phyloP scores from a whole-genome alignment of 345 rosid species.

The Bruguiera parviflora region DNA sequence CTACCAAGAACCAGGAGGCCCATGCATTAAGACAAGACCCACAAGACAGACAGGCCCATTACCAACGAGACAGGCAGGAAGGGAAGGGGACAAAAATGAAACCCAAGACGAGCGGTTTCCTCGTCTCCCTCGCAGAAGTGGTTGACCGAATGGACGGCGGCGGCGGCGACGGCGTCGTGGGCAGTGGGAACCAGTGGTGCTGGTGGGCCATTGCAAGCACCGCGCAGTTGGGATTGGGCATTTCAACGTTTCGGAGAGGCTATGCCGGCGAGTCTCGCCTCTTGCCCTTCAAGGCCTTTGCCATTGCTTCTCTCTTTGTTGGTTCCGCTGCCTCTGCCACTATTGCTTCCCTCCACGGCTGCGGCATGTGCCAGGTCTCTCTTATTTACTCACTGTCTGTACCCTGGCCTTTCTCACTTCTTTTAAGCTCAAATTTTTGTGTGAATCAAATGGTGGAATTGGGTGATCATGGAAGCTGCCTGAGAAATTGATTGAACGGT shows the following conservation, averaged over 20 bases:
- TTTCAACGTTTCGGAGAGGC: constrained; percentile 46
- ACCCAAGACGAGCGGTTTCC: too few species aligned
- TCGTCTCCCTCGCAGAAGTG: not conserved
- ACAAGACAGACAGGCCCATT: too few species aligned
- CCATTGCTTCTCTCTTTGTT: constrained; percentile 58
- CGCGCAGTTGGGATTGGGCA: constrained; percentile 45
- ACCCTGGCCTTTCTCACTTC: not conserved
- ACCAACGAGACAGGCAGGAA: too few species aligned
- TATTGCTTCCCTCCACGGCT: constrained; percentile 44
- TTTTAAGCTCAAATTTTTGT: not conserved
- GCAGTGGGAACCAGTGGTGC: constrained; percentile 17
- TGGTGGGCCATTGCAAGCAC: constrained; percentile 48
- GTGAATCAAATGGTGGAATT: not conserved
- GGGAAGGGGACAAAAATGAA: too few species aligned
- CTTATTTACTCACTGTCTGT: not conserved
- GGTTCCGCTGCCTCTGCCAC: constrained; percentile 50
- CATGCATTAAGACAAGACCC: too few species aligned
- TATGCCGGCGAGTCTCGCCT: constrained; percentile 47
- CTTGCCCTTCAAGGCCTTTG: constrained; percentile 61
- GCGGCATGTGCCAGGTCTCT: constrained; percentile 50
- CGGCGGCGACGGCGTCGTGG: constrained; percentile 11
- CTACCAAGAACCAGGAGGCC: too few species aligned
- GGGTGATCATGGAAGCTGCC: not conserved
- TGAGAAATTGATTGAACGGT: not conserved
- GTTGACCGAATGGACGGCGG: constrained; percentile 13